Base-by-base conservation (phyloP, 805 yeast species). In the Ogataea henricii region DNA sequence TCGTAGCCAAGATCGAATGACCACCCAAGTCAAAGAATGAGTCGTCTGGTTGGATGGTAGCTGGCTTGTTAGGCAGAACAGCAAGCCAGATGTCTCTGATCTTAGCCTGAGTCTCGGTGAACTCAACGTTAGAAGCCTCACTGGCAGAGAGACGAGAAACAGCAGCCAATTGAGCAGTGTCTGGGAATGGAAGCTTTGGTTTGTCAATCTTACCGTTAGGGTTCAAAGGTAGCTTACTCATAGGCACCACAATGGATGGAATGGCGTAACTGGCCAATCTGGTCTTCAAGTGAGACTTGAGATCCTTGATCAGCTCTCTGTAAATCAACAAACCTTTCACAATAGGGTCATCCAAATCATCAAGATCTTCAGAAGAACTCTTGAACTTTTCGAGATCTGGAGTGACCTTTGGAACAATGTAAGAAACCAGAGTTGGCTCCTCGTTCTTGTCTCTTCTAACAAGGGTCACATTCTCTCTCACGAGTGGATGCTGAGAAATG, bases 151-250 rank as follows among this genome's bases (percentile, higher is more conserved):
- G 77, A 52, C 73, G 69, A 10, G 96, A 82, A 39, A 89, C 96
- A 14, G 82, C 76, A 26, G 84, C 82, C 54, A 94, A 74, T 69
- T 92, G 97, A 14, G 86, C 92, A 20, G 87, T 78, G 48, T 89
- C 89, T 46, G 99, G 99, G 80, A 87, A 89, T 39, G 97, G 98
- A 52, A 94, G 73, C 62, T 92, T 90, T 30, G 98, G 98, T 72
- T 94, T 94, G 72, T 94, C 99, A 49, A 94, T 89, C 69, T 94
- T 94, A 59, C 99, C 99, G 66, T 94, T 94, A 50, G 99, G 99
- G 70, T 94, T 94, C 69, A 94, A 76, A 21, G 99, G 99, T 64
- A 94, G 71, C 59, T 82, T 84, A 21, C 79, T 75, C 72, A 95
- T 75, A 13, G 97, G 97, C 42, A 94, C 92, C 60, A 94, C 83